phyloP scores from a whole-genome alignment of 352 stramenopile species.

The Pythium aquatile region DNA sequence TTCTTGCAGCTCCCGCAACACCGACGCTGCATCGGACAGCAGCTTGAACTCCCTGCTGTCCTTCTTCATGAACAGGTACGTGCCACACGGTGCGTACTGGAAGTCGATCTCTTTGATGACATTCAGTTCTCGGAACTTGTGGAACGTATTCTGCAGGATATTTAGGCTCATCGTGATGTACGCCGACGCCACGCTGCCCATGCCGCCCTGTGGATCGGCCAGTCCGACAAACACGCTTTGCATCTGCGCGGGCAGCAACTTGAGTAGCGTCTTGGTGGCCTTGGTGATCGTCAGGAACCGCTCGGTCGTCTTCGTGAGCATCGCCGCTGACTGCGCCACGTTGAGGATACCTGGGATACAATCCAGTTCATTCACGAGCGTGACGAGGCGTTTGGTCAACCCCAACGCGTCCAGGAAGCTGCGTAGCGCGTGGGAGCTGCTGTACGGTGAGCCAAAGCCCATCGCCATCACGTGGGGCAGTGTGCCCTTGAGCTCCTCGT shows the following conservation, averaged over 20 bases:
- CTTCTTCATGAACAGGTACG: constrained; percentile 79
- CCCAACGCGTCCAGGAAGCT: constrained; percentile 52
- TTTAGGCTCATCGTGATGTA: constrained; percentile 81
- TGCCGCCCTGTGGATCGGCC: constrained; percentile 14
- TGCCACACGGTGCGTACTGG: constrained; percentile 71
- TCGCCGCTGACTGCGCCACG: constrained; percentile 68
- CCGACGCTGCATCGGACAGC: constrained; percentile 39
- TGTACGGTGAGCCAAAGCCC: constrained; percentile 77
- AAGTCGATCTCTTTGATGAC: constrained; percentile 77
- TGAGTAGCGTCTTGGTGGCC: constrained; percentile 70
- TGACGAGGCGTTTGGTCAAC: constrained; percentile 55
- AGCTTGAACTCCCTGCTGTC: constrained; percentile 47
- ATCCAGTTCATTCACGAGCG: constrained; percentile 85
- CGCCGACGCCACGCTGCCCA: constrained; percentile 46
- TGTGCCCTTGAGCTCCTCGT: constrained; percentile 26
- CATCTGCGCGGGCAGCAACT: constrained; percentile 71
- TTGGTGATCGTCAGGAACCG: constrained; percentile 80
- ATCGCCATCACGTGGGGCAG: constrained; percentile 60
- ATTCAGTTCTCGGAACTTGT: constrained; percentile 75
- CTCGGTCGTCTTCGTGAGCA: constrained; percentile 79
- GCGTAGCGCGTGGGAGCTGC: constrained; percentile 45
- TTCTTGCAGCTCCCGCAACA: constrained; percentile 42
- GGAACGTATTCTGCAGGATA: constrained; percentile 80
- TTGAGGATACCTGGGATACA: constrained; percentile 86
- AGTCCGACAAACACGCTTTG: constrained; percentile 55